Evolutionary conservation across 1,284 basidiomycete species (phyloP).

Genomic region (Jaminaea rosea): DNA sequence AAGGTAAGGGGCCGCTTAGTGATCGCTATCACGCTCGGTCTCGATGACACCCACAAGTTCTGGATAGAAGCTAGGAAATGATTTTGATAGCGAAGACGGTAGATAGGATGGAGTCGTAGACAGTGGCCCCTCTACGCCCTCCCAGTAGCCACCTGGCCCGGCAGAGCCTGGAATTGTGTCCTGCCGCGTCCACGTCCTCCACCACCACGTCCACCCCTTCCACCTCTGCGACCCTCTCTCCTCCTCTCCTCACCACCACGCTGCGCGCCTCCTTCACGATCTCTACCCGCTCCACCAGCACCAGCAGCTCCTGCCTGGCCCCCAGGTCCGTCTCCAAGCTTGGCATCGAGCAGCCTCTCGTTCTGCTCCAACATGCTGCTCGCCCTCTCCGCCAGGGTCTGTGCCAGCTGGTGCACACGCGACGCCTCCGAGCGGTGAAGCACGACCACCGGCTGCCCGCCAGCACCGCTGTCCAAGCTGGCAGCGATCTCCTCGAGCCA

Average conservation of each 20-base stretch:
- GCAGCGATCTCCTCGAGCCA: slow-evolving; percentile 94
- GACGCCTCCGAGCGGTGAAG: slow-evolving; percentile 80
- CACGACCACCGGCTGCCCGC: slow-evolving; percentile 58
- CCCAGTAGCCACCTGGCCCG: slow-evolving; percentile 5
- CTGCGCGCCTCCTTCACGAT: slow-evolving; percentile 15
- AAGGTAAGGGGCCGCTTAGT: too few species aligned
- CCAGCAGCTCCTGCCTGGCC: slow-evolving; percentile 9
- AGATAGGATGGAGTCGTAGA: neutral
- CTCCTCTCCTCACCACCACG: slow-evolving; percentile 21
- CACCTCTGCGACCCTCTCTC: slow-evolving; percentile 34
- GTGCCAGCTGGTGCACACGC: slow-evolving; percentile 43
- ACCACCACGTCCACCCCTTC: slow-evolving; percentile 23
- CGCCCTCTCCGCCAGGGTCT: slow-evolving; percentile 71
- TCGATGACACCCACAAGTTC: too few species aligned
- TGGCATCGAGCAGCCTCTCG: slow-evolving; percentile 83
- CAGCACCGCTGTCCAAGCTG: slow-evolving; percentile 76
- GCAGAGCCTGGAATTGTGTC: slow-evolving; percentile 29
- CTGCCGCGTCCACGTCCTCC: slow-evolving; percentile 36
- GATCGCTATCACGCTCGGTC: too few species aligned
- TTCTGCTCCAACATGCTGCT: slow-evolving; percentile 84
- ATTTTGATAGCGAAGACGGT: neutral
- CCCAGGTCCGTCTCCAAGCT: slow-evolving; percentile 57
- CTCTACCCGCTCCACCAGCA: too few species aligned
- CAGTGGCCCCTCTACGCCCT: neutral
- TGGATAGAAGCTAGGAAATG: too few species aligned